Conservation (phyloP, 441 rosid species). For the Capsella rubella region DNA sequence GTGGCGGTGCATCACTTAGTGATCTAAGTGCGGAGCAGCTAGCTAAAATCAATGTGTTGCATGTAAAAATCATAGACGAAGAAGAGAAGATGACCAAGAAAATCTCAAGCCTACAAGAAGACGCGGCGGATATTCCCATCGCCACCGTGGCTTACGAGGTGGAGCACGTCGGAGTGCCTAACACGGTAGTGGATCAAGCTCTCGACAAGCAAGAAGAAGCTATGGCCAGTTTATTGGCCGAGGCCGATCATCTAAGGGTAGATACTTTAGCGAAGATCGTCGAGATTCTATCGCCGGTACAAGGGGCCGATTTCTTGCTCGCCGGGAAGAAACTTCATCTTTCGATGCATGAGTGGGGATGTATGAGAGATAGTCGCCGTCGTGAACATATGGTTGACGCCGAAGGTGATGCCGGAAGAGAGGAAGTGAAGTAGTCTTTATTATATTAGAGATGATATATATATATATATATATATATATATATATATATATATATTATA, state of each 20-base stretch:
- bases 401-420: constrained; percentile 4
- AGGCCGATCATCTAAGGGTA: constrained; percentile 56
- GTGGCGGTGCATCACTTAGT: constrained; percentile 39
- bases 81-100: constrained; percentile 54
- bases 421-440: constrained; percentile 15
- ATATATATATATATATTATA: background rate
- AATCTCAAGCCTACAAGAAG: constrained; percentile 56
- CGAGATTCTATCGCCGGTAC: constrained; percentile 44
- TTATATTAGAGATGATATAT: background rate
- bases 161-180: constrained; percentile 25
- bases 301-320: constrained; percentile 53
- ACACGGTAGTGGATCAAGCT: constrained; percentile 43
- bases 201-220: constrained; percentile 46
- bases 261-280: constrained; percentile 47
- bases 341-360: constrained; percentile 57
- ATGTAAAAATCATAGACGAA: constrained; percentile 45
- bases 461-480: background rate
- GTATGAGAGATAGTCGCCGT: constrained; percentile 47
- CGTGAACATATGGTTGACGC: constrained; percentile 14
- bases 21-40: constrained; percentile 50
- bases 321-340: constrained; percentile 57
- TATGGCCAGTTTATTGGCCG: constrained; percentile 47
- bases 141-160: constrained; percentile 40
- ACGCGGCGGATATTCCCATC: constrained; percentile 59
- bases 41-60: constrained; percentile 46